These are phyloP conservation scores for Verticillium albo-atrum DNA, from an alignment of 2,329 filamentous ascomycete species.

Conservation along the genomic window DNA sequence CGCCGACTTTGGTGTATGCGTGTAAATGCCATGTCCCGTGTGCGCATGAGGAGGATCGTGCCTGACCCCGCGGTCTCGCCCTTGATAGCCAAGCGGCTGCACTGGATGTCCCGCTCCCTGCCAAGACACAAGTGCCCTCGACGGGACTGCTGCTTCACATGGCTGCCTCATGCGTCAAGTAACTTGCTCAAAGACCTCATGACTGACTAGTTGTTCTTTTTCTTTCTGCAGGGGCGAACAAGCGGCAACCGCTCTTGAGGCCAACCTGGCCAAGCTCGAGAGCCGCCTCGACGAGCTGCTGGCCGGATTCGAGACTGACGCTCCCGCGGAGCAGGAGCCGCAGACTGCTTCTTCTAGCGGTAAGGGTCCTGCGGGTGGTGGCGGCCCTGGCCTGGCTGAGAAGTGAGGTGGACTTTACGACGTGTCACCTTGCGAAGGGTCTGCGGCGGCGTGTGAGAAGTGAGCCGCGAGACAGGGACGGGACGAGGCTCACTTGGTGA, in stretches of 20 bases:
- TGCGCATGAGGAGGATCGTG: neutral
- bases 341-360: neutral
- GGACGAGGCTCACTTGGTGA: neutral
- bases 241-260: conserved; percentile 47
- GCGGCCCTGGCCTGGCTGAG: neutral
- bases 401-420: neutral
- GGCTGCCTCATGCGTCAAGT: neutral
- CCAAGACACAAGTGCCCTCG: neutral
- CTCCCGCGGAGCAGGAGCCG: neutral
- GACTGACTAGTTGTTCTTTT: neutral
- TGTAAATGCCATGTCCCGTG: neutral
- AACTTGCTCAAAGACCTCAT: neutral
- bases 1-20: neutral
- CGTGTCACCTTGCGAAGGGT: neutral
- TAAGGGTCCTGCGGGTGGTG: neutral
- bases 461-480: neutral
- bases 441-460: too few relatives aligned
- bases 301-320: conserved; percentile 36
- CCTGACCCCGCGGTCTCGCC: neutral
- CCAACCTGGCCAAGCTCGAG: conserved; percentile 47
- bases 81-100: neutral
- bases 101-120: neutral
- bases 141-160: neutral
- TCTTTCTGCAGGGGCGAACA: conserved; percentile 43
- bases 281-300: conserved; percentile 51